phyloP scores from a whole-genome alignment of 176 grass and related monocot genomes.

The sorghum (Sorghum bicolor) region Sorghum_bicolor_NCBIv3 NC_012871.2:63022501-63023000 shows the following conservation, averaged over 20 bases:
- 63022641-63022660: not conserved
- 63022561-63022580: not conserved
- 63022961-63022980: slow-evolving; percentile 2
- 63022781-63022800: not conserved
- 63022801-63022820: not conserved
- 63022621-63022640: not conserved
- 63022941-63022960: not conserved
- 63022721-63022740: not conserved
- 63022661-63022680: not conserved
- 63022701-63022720: not conserved
- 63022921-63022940: not conserved
- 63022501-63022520: not conserved
- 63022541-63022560: not conserved
- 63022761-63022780: not conserved
- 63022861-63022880: not conserved
- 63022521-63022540: not conserved
- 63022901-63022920: not conserved
- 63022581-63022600: not conserved
- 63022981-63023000: not conserved
- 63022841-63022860: not conserved
- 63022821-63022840: not conserved
- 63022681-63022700: not conserved
- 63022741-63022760: not conserved
- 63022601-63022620: not conserved
- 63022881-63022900: not conserved